A percentile compares a stretch with the other conserved stretches of the same genome.
Evolutionary conservation across 805 yeast species (phyloP).

Genomic region (Metschnikowia noctiluminum): DNA sequence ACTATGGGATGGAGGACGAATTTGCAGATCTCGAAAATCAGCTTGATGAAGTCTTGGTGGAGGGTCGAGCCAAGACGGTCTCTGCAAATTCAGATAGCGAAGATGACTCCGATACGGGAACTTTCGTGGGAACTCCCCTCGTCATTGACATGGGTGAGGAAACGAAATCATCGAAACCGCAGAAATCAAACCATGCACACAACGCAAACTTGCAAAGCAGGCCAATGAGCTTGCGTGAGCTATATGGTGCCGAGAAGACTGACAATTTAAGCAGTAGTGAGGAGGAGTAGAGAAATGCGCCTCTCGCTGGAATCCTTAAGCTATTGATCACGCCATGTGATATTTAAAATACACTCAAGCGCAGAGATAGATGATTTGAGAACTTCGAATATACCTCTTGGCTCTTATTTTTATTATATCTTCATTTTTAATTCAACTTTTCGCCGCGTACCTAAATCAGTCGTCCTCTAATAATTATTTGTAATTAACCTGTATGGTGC

Average conservation of each 20-base stretch:
- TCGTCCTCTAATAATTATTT: too few species aligned
- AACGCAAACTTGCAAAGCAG: constrained; percentile 11
- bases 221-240: constrained; percentile 41
- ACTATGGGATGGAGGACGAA: constrained; percentile 35
- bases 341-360: too few species aligned
- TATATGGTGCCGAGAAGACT: constrained; percentile 27
- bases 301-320: not conserved
- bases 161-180: constrained; percentile 4
- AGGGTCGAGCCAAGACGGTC: constrained; percentile 13
- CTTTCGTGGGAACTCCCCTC: constrained; percentile 23
- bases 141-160: constrained; percentile 27
- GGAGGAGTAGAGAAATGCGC: constrained; percentile 19
- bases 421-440: too few species aligned
- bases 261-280: constrained; percentile 32
- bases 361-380: too few species aligned
- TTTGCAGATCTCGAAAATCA: constrained; percentile 43
- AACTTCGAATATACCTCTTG: too few species aligned
- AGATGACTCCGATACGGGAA: constrained; percentile 25
- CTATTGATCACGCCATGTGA: not conserved
- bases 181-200: constrained; percentile 3
- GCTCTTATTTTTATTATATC: too few species aligned
- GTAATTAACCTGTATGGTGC: too few species aligned
- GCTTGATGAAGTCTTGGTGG: constrained; percentile 39
- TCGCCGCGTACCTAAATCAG: too few species aligned
- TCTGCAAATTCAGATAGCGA: constrained; percentile 17